phyloP scores from a whole-genome alignment of 1,284 basidiomycete species.

The Ganoderma meredithae region DNA sequence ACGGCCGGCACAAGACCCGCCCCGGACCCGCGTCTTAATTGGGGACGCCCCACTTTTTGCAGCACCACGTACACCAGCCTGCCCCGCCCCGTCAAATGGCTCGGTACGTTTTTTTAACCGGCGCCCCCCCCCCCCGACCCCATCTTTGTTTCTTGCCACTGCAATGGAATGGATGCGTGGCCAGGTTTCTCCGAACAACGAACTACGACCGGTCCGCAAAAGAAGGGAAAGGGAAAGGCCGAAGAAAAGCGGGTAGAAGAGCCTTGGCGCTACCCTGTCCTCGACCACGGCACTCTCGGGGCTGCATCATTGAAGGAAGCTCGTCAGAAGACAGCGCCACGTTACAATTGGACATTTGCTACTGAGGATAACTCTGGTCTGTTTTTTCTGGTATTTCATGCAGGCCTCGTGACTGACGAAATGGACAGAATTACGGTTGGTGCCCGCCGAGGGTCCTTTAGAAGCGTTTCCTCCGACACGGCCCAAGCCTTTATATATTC shows the following conservation, averaged over 20 bases:
- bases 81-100: no score
- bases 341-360: constrained; percentile 62
- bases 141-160: constrained; percentile 20
- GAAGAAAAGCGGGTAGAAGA: constrained; percentile 28
- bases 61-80: no score
- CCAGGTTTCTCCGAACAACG: constrained; percentile 53
- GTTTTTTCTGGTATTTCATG: constrained; percentile 8
- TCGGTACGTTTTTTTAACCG: no score
- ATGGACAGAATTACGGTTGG: constrained; percentile 37
- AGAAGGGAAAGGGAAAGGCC: constrained; percentile 41
- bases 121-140: constrained; percentile 1
- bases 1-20: no score
- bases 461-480: constrained; percentile 66
- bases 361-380: constrained; percentile 40
- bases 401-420: not conserved
- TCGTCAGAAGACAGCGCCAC: constrained; percentile 44
- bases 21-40: no score
- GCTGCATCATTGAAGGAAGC: constrained; percentile 54
- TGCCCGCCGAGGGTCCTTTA: constrained; percentile 40
- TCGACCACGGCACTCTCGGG: constrained; percentile 62
- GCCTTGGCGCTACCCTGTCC: constrained; percentile 54
- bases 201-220: constrained; percentile 23
- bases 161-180: constrained; percentile 79
- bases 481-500: constrained; percentile 41
- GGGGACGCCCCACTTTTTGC: no score